Base-by-base conservation (phyloP, 768 basidiomycete genomes). In the Pleurotus tuber-regium region DNA sequence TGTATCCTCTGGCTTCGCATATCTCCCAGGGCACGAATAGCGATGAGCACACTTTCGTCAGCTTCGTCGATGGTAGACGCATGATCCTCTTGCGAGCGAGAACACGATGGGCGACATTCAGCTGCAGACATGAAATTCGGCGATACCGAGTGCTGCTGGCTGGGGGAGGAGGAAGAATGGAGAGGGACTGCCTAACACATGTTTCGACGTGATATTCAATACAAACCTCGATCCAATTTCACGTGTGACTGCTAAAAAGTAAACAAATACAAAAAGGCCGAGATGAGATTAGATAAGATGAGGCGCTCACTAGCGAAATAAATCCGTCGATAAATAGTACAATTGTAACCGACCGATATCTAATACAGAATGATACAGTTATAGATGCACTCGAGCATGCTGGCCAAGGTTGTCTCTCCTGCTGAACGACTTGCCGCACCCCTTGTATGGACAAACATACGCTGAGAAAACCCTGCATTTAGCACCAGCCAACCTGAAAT, bases 21-120 rank as follows among this genome's bases (percentile, higher is more conserved):
- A 60, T 88, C 86, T 23, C 78, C 89, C 12, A 92, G 74, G 0
- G 89, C 90, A 30, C 77, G 69, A 10, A 89, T 83, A 18, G 90
- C 91, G 62, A 91, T 92, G 46, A 83, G 78, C 0, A 90, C 87
- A 59, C 80, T 84, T 66, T 89, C 89, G 57, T 89, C 88, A 51
- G 87, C 78, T 60, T 73, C 72, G 42, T 75, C 71, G 24, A 44
- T 44, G 14, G 14, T 19, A 10, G 14, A 21, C 23, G 5, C 24
- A 14, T 19, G 19, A 14, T 44, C 7, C 19, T 28, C 19, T 23
- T 21, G 19, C 25, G 23, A 29, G 14, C 19, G 23, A n/a, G 43
- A 24, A 28, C 25, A n/a, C 35, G 35, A 38, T 16, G 35, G n/a
- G 12, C 21, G 35, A 38, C 35, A 38, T n/a, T 38, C 35, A 19